Conservation (phyloP, 2,329 filamentous ascomycete species). For the Colletotrichum musicola region DNA sequence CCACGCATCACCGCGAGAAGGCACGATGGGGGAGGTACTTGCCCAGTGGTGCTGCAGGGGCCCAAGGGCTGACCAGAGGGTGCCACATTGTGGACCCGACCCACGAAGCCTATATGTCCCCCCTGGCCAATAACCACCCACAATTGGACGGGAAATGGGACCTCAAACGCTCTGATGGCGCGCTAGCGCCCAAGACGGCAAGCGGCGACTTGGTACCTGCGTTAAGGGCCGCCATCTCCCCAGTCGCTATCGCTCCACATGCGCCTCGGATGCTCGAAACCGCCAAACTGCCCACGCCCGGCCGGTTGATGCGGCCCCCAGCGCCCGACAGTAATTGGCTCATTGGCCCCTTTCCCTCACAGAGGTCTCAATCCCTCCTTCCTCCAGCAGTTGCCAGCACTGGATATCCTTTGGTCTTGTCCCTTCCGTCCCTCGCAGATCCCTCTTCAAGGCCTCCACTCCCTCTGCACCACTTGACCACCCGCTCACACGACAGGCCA, state of each 20-base stretch:
- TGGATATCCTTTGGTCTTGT: not conserved
- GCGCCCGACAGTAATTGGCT: constrained; percentile 24
- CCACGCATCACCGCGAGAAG: not conserved
- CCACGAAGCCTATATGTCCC: constrained; percentile 21
- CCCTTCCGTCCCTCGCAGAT: constrained; percentile 21
- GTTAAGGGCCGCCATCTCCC: constrained; percentile 25
- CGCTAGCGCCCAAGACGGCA: constrained; percentile 11
- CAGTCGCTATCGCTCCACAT: constrained; percentile 30
- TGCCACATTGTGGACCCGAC: not conserved
- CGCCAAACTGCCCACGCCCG: constrained; percentile 28
- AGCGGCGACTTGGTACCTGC: constrained; percentile 25
- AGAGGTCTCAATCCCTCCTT: not conserved
- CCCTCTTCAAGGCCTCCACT: constrained; percentile 38
- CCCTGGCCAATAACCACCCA: constrained; percentile 9
- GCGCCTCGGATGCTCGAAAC: constrained; percentile 31
- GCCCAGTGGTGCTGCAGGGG: not conserved
- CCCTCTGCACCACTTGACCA: not conserved
- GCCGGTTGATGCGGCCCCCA: constrained; percentile 13
- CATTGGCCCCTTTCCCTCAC: constrained; percentile 14
- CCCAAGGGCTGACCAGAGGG: not conserved
- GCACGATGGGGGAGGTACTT: not conserved
- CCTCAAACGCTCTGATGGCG: constrained; percentile 35
- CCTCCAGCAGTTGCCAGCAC: not conserved
- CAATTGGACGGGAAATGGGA: constrained; percentile 20
- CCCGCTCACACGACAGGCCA: not conserved